Percentiles rank a stretch among this genome's conserved stretches.
These are phyloP conservation scores for Pseudocercospora cruenta DNA, from an alignment of 2,329 filamentous ascomycete genomes.

Conservation along the genomic window DNA sequence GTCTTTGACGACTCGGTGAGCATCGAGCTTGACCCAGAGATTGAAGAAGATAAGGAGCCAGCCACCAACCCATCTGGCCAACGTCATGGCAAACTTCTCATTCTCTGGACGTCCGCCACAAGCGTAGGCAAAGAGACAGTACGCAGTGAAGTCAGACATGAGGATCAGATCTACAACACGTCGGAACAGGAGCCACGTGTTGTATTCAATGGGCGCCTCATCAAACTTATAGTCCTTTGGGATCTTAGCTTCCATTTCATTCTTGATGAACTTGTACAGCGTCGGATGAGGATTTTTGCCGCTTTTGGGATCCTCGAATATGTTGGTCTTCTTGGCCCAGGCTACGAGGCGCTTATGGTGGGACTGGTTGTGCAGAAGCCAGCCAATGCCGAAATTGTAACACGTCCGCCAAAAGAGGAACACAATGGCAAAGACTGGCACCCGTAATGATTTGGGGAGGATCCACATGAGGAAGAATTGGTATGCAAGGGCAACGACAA, in stretches of 20 bases:
- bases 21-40: slow-evolving; percentile 97
- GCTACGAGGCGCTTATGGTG: slow-evolving; percentile 81
- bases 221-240: slow-evolving; percentile 92
- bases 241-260: slow-evolving; percentile 92
- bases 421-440: slow-evolving; percentile 76
- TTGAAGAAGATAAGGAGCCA: slow-evolving; percentile 87
- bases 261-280: slow-evolving; percentile 81
- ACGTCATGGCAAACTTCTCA: slow-evolving; percentile 70
- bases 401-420: slow-evolving; percentile 91
- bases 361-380: slow-evolving; percentile 86
- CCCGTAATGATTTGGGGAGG: slow-evolving; percentile 70
- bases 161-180: slow-evolving; percentile 94
- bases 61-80: slow-evolving; percentile 77
- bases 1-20: slow-evolving; percentile 96
- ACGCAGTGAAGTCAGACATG: slow-evolving; percentile 98
- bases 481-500: slow-evolving; percentile 74
- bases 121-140: slow-evolving; percentile 91
- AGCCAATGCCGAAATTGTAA: slow-evolving; percentile 94
- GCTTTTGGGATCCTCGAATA: slow-evolving; percentile 83
- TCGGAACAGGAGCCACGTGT: slow-evolving; percentile 96
- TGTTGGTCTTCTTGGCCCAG: slow-evolving; percentile 82
- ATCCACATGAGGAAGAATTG: slow-evolving; percentile 75
- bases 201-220: slow-evolving; percentile 93
- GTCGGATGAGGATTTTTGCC: slow-evolving; percentile 80
- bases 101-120: slow-evolving; percentile 75